Conservation (phyloP, 768 basidiomycete species). For the Podaxis pistillaris region DNA sequence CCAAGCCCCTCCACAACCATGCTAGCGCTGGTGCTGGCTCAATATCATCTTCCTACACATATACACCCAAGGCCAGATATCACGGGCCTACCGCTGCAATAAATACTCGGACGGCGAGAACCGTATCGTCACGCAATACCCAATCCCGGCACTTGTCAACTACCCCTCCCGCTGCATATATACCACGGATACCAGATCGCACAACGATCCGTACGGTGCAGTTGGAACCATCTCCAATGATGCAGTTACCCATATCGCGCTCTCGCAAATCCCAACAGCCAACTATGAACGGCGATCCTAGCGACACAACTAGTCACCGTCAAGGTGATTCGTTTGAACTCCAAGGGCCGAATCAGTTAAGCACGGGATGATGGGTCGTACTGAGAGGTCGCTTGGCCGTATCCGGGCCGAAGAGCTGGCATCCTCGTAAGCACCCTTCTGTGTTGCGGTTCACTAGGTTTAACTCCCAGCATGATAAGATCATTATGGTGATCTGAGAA, state of each 20-base stretch:
- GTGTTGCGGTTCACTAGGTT: neutral
- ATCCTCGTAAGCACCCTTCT: neutral
- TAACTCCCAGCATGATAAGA: neutral
- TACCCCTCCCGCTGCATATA: constrained; percentile 32
- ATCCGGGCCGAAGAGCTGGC: neutral
- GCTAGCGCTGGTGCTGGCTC: constrained; percentile 3
- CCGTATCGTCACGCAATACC: constrained; percentile 17
- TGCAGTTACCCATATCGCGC: constrained; percentile 42
- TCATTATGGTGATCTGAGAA: neutral
- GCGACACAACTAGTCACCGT: neutral
- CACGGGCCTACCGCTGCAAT: neutral
- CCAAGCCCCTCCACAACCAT: neutral
- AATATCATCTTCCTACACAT: constrained; percentile 19
- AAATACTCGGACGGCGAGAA: neutral
- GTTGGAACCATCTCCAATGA: constrained; percentile 51
- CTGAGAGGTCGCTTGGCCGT: neutral
- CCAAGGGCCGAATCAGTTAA: neutral
- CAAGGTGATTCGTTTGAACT: neutral
- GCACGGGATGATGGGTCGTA: neutral
- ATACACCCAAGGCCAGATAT: constrained; percentile 25
- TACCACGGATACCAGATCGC: constrained; percentile 32
- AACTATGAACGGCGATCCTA: constrained; percentile 12
- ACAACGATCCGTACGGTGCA: constrained; percentile 46
- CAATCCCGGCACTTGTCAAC: constrained; percentile 27
- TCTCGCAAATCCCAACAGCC: constrained; percentile 22